Evolutionary conservation across 2,329 filamentous ascomycete genomes (phyloP).

Genomic region (Penicillium polonicum): DNA sequence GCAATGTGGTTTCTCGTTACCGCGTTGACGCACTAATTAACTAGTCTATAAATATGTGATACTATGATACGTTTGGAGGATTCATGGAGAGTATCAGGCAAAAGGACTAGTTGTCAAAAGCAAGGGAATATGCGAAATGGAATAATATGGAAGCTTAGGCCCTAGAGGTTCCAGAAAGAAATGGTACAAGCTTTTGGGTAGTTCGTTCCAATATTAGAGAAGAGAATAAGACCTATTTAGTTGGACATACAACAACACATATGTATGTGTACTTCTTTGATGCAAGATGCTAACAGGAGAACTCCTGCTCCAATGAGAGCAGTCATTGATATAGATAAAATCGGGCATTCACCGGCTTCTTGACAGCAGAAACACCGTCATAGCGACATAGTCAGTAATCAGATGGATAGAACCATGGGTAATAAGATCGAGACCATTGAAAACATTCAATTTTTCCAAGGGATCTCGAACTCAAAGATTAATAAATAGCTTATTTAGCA

Average conservation of each 20-base stretch:
- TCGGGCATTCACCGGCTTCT: too few species aligned
- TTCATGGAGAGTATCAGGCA: background rate
- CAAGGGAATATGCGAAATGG: background rate
- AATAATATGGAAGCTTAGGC: background rate
- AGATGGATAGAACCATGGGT: background rate
- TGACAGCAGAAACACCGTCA: background rate
- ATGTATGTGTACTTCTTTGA: background rate
- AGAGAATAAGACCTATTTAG: background rate
- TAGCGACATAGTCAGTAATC: background rate
- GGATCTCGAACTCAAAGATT: background rate
- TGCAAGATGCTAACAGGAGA: background rate
- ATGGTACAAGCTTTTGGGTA: background rate
- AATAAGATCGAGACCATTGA: background rate
- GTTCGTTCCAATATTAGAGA: background rate
- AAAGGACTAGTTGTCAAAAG: background rate
- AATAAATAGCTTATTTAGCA: background rate
- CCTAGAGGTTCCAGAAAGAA: background rate
- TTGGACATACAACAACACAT: background rate
- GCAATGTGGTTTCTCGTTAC: background rate
- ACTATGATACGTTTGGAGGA: background rate
- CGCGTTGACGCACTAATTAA: too few species aligned
- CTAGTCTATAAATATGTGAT: background rate
- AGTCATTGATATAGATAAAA: background rate
- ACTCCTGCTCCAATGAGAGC: background rate
- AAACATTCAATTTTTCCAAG: background rate